A percentile compares a stretch with the other conserved stretches of the same genome.
These are phyloP conservation scores for Dacryopinax spathularia DNA, from an alignment of 768 basidiomycete genomes.

Conservation along the genomic window DNA sequence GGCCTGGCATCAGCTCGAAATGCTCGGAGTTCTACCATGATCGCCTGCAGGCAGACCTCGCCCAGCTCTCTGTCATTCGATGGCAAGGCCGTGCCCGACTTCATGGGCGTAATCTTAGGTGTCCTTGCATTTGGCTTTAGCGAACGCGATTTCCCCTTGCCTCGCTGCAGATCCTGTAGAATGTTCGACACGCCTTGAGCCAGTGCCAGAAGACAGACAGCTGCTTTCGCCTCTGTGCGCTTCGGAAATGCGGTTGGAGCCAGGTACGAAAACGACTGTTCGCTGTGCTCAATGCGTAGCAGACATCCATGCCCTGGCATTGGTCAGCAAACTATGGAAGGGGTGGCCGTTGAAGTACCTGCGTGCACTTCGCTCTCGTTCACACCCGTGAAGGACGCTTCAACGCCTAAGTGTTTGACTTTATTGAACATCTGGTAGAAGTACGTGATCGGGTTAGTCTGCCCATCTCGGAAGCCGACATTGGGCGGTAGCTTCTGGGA, in stretches of 20 bases:
- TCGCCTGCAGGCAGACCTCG: constrained; percentile 31
- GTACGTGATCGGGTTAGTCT: constrained; percentile 43
- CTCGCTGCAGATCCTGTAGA: constrained; percentile 33
- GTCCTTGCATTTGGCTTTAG: constrained; percentile 14
- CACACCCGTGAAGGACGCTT: not conserved
- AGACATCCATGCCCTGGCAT: constrained; percentile 48
- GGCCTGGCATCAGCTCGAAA: constrained; percentile 28
- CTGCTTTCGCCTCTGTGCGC: constrained; percentile 52
- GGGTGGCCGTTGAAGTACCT: constrained; percentile 26
- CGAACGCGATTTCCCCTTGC: constrained; percentile 35
- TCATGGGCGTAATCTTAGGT: not conserved
- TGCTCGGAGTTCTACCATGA: constrained; percentile 35
- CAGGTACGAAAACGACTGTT: constrained; percentile 40
- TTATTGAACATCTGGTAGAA: constrained; percentile 37
- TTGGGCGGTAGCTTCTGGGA: constrained; percentile 49
- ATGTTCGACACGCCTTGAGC: constrained; percentile 46
- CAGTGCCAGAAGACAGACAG: constrained; percentile 51
- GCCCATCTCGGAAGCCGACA: constrained; percentile 34
- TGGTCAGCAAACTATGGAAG: not conserved
- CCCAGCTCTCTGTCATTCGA: constrained; percentile 30
- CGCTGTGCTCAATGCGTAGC: constrained; percentile 41
- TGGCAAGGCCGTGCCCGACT: not conserved
- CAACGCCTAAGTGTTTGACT: constrained; percentile 5
- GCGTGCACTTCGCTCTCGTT: constrained; percentile 10
- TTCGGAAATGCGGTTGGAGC: constrained; percentile 50